Evolutionary conservation across 2,329 filamentous ascomycete species (phyloP).

Genomic region (Hypomyces rosellus): DNA sequence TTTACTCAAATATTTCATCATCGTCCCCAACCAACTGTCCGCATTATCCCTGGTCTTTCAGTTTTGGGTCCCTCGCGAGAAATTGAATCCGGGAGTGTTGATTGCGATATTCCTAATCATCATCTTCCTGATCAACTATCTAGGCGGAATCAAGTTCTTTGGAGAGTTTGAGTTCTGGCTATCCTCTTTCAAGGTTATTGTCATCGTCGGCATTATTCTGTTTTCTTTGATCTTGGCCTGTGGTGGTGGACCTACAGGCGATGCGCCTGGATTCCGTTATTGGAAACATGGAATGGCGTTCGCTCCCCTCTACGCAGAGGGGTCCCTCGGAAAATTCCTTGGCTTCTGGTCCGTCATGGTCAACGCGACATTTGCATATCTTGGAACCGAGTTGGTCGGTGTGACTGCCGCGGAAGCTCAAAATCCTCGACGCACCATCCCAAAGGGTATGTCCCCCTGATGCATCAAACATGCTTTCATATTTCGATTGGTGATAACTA

Average conservation of each 20-base stretch:
- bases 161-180: slow-evolving; percentile 60
- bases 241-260: slow-evolving; percentile 58
- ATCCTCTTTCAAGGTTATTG: slow-evolving; percentile 61
- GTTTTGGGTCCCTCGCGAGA: slow-evolving; percentile 62
- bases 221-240: slow-evolving; percentile 57
- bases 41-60: slow-evolving; percentile 73
- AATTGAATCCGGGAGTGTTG: slow-evolving; percentile 71
- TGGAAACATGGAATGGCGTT: slow-evolving; percentile 51
- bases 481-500: neutral
- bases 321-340: slow-evolving; percentile 45
- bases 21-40: slow-evolving; percentile 78
- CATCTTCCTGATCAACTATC: slow-evolving; percentile 61
- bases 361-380: slow-evolving; percentile 71
- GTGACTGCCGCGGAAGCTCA: slow-evolving; percentile 74
- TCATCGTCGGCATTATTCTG: slow-evolving; percentile 60
- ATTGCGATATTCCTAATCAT: slow-evolving; percentile 63
- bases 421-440: slow-evolving; percentile 71
- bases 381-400: slow-evolving; percentile 70
- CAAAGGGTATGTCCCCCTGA: slow-evolving; percentile 34
- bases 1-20: slow-evolving; percentile 78
- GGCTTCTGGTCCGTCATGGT: slow-evolving; percentile 67
- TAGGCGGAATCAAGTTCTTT: slow-evolving; percentile 56
- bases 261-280: slow-evolving; percentile 59
- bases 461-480: neutral
- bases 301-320: slow-evolving; percentile 22